These are phyloP conservation scores for Crithidia fasciculata DNA, from an alignment of 208 protist genomes.

Conservation along the genomic window DNA sequence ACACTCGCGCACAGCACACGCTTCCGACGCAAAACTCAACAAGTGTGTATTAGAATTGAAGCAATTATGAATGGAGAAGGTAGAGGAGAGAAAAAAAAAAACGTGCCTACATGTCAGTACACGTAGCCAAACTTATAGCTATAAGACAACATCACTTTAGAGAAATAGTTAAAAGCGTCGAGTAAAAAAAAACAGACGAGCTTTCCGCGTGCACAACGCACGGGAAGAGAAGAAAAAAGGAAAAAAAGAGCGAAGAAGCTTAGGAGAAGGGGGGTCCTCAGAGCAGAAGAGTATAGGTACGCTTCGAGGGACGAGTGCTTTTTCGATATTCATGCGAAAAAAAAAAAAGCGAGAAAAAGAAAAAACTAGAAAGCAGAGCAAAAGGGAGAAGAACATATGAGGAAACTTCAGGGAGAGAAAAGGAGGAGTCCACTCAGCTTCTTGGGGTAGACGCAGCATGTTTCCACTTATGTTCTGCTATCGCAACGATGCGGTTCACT, in stretches of 20 bases:
- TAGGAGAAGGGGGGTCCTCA: background rate
- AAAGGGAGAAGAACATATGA: too few relatives aligned
- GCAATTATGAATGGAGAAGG: background rate
- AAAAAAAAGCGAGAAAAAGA: conserved; percentile 2
- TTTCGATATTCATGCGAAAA: background rate
- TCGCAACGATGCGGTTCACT: background rate
- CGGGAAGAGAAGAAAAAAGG: background rate
- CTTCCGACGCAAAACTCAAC: too few relatives aligned
- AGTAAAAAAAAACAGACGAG: too few relatives aligned
- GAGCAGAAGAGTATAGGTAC: background rate
- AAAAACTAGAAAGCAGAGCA: background rate
- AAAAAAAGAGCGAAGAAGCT: background rate
- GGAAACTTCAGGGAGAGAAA: too few relatives aligned
- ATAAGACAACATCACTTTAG: too few relatives aligned
- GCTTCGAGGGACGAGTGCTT: background rate
- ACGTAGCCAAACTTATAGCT: background rate
- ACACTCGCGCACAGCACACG: too few relatives aligned
- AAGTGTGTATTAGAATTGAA: background rate
- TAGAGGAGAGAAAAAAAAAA: background rate
- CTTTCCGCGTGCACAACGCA: too few relatives aligned
- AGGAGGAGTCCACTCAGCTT: background rate
- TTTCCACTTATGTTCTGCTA: background rate
- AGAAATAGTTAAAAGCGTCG: too few relatives aligned
- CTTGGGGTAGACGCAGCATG: background rate
- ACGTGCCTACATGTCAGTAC: background rate